phyloP scores from a whole-genome alignment of 2,329 filamentous ascomycete genomes.

The Emergomyces africanus region DNA sequence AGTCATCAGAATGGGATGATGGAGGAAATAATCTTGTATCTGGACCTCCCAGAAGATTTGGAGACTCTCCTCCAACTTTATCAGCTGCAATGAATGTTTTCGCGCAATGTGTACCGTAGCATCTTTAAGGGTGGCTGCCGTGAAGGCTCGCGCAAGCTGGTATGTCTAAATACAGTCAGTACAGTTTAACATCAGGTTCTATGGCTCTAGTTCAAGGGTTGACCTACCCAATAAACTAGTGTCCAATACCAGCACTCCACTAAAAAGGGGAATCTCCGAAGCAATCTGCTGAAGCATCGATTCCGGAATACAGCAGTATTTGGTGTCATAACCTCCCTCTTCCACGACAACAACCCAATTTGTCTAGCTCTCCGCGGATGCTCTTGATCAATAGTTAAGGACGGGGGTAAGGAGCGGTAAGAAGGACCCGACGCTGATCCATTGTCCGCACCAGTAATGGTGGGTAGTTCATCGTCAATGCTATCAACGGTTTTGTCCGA shows the following conservation, averaged over 20 bases:
- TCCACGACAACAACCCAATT: conserved; percentile 34
- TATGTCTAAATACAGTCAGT: conserved; percentile 44
- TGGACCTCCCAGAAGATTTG: conserved; percentile 52
- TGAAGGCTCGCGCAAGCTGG: conserved; percentile 60
- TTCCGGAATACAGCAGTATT: conserved; percentile 50
- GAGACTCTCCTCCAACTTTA: conserved; percentile 52
- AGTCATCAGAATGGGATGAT: conserved; percentile 44
- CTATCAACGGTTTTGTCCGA: conserved; percentile 1
- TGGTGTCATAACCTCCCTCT: conserved; percentile 41
- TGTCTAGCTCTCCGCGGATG: conserved; percentile 39
- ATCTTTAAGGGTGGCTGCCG: conserved; percentile 54
- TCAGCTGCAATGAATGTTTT: conserved; percentile 53
- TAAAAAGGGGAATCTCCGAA: conserved; percentile 57
- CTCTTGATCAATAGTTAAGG: conserved; percentile 29
- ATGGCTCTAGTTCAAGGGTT: neutral
- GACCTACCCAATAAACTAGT: conserved; percentile 59
- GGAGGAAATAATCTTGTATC: conserved; percentile 47
- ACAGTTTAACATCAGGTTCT: neutral
- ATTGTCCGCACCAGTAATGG: neutral
- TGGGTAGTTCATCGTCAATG: neutral
- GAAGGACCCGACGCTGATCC: neutral
- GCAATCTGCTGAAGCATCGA: conserved; percentile 48
- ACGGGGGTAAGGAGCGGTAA: conserved; percentile 26
- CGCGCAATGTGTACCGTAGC: conserved; percentile 56
- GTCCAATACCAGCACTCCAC: conserved; percentile 69